Evolutionary conservation across 768 basidiomycete species (phyloP), one percentile per base, ranked within the genome.

Genomic region (Chalciporus pseudorubinellus): DNA sequence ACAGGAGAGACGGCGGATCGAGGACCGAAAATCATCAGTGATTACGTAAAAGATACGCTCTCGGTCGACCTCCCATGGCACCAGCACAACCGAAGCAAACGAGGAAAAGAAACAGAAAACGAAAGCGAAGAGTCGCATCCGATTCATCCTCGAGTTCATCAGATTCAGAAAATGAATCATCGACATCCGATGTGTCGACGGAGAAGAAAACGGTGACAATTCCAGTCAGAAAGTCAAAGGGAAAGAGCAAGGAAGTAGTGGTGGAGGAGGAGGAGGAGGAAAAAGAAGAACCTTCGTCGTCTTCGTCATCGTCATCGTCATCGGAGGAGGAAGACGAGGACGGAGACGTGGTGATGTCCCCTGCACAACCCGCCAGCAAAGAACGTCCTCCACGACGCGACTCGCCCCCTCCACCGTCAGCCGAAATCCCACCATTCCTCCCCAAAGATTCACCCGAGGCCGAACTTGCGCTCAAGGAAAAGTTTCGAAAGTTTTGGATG

Each of bases 401-500:
- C 39, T 70, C 66, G 20, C 64, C 60, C 21, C 62, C 68, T 42
- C 68, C 66, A 0, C 55, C 43, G 21, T 51, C 56, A 1, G 50
- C 52, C 7, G 59, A 59, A 18, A 70, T 87, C 10, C 87, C 86
- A 0, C 72, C 86, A 1, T 87, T 90, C 60, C 60, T 86, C 12
- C 73, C 81, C 4, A 45, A 55, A 20, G 68, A 73, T 28, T 62
- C 68, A 6, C 59, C 64, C 13, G 67, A 74, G 41, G 67, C 73
- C 26, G 85, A 91, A 52, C 70, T 77, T 39, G 63, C 65, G 8
- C 65, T 92, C 62, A 84, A 82, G 60, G 81, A 81, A 29, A 80
- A 75, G 39, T 93, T 93, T 65, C 74, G 85, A 49, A 84, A 85
- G 66, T 92, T 93, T 62, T 93, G 91, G 91, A 91, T 93, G 89